Evolutionary conservation across 148 eudicot species (phyloP).

Genomic region (Rheum nobile): DNA sequence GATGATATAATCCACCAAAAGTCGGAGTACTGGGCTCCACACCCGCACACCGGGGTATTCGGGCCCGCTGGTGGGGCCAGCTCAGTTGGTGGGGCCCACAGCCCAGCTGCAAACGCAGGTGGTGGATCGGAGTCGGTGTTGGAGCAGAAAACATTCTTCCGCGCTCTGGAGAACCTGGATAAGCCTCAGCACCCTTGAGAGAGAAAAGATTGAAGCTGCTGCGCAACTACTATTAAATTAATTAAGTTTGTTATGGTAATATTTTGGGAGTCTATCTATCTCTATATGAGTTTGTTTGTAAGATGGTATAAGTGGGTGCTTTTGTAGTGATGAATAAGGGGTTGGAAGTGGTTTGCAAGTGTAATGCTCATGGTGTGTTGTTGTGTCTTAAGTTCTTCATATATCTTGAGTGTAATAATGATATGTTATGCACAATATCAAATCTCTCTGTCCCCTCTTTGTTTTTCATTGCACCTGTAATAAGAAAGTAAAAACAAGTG

Average conservation of each 20-base stretch:
- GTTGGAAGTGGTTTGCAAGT: neutral
- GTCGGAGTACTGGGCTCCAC: constrained; percentile 75
- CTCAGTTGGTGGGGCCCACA: constrained; percentile 15
- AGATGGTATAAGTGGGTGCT: neutral
- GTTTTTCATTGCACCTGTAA: too few relatives aligned
- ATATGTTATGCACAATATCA: too few relatives aligned
- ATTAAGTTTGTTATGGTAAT: neutral
- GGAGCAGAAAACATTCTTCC: constrained; percentile 82
- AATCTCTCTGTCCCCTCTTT: too few relatives aligned
- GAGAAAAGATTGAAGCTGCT: neutral
- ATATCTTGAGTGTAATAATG: neutral
- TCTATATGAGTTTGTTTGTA: neutral
- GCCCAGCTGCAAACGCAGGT: constrained; percentile 13
- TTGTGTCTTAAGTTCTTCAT: too few relatives aligned
- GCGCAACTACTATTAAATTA: neutral
- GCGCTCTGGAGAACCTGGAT: constrained; percentile 70
- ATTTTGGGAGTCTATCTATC: neutral
- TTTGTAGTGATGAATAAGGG: neutral
- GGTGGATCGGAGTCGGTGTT: constrained; percentile 40
- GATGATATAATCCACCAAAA: constrained; percentile 44
- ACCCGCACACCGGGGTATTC: constrained; percentile 81
- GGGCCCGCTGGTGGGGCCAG: constrained; percentile 50
- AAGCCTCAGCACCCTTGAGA: constrained; percentile 24
- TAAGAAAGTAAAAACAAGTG: too few relatives aligned
- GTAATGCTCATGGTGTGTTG: too few relatives aligned